Evolutionary conservation across 768 basidiomycete species (phyloP).

Genomic region (Cyclocybe aegerita): DNA sequence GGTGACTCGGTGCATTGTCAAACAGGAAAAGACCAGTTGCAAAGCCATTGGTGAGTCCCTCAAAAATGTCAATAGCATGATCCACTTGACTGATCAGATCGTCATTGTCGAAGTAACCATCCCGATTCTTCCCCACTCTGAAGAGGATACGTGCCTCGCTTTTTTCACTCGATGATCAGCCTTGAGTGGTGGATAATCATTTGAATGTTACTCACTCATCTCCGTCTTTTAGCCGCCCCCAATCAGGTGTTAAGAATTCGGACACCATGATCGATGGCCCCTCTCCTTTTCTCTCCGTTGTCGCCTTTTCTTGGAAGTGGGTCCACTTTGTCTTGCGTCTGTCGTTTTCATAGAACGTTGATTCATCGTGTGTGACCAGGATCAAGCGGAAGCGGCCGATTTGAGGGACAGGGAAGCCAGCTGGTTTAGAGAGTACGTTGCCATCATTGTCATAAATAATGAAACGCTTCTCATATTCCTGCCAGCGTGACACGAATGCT

Average conservation of each 20-base stretch:
- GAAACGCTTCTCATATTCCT: constrained; percentile 20
- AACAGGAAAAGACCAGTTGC: constrained; percentile 5
- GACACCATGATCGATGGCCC: constrained; percentile 27
- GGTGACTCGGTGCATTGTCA: constrained; percentile 15
- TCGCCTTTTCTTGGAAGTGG: constrained; percentile 16
- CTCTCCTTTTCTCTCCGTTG: constrained; percentile 28
- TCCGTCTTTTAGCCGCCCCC: not conserved
- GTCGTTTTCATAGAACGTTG: constrained; percentile 34
- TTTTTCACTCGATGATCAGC: too few relatives aligned
- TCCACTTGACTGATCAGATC: constrained; percentile 20
- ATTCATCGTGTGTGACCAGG: constrained; percentile 31
- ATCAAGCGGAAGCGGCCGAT: constrained; percentile 10
- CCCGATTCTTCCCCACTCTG: constrained; percentile 25
- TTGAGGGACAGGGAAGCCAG: constrained; percentile 15
- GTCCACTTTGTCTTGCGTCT: constrained; percentile 23
- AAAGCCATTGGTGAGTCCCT: constrained; percentile 14
- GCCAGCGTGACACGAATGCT: constrained; percentile 18
- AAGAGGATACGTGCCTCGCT: constrained; percentile 4
- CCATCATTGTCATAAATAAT: constrained; percentile 23
- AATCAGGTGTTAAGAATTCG: constrained; percentile 5
- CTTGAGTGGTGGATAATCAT: too few relatives aligned
- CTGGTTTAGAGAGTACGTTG: constrained; percentile 5
- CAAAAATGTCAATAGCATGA: constrained; percentile 27
- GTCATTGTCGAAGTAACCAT: constrained; percentile 27
- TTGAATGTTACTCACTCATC: not conserved